Percentiles rank a stretch among this genome's conserved stretches.
phyloP scores from a whole-genome alignment of 2,329 filamentous ascomycete species.

The Calycina herbarum region DNA sequence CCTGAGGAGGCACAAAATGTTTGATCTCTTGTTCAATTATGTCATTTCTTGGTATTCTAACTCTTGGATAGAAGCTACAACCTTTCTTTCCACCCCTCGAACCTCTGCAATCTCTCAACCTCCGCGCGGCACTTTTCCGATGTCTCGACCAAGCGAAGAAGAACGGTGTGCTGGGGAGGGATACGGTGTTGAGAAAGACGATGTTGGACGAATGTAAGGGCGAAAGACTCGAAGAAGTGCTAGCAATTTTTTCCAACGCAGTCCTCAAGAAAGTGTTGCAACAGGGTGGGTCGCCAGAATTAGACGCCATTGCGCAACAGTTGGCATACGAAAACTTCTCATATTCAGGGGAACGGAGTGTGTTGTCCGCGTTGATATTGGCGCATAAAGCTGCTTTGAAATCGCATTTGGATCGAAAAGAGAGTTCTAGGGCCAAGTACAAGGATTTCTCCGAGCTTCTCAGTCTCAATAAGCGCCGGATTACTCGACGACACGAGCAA shows the following conservation, averaged over 20 bases:
- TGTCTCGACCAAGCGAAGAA: constrained; percentile 85
- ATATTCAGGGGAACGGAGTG: constrained; percentile 53
- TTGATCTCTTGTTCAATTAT: constrained; percentile 32
- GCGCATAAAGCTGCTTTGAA: constrained; percentile 70
- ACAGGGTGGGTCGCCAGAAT: constrained; percentile 42
- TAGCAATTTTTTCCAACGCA: constrained; percentile 79
- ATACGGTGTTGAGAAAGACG: constrained; percentile 81
- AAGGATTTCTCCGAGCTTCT: constrained; percentile 64
- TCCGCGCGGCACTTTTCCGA: constrained; percentile 80
- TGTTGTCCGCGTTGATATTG: constrained; percentile 66
- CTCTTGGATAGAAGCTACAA: constrained; percentile 67
- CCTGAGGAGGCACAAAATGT: constrained; percentile 72
- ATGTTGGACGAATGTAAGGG: constrained; percentile 97
- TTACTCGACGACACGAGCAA: constrained; percentile 55
- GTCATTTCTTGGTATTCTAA: constrained; percentile 9
- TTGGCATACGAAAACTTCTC: constrained; percentile 61
- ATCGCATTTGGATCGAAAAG: constrained; percentile 59
- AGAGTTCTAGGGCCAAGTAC: constrained; percentile 58
- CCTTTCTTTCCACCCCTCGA: constrained; percentile 91
- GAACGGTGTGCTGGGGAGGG: constrained; percentile 76
- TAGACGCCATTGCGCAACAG: constrained; percentile 51
- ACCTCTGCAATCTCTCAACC: constrained; percentile 85
- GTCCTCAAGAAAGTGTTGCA: constrained; percentile 72
- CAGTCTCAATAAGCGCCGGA: constrained; percentile 58
- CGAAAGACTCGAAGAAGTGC: constrained; percentile 82